A percentile compares a stretch with the other conserved stretches of the same genome.
Evolutionary conservation across 2,329 filamentous ascomycete genomes (phyloP).

Genomic region (Fusarium compactum): DNA sequence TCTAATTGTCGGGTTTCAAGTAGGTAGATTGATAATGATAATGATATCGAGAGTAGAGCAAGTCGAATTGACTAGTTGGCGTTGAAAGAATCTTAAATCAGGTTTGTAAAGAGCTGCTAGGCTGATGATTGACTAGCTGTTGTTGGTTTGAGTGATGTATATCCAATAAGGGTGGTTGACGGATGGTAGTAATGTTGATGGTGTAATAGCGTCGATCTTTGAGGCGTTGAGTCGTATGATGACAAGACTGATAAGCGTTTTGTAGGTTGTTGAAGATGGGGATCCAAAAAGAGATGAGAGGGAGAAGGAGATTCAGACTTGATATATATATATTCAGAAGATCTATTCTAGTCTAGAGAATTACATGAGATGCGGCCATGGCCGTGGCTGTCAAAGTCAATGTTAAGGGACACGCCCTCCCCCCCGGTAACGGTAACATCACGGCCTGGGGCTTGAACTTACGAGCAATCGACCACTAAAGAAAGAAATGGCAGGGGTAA

Average conservation of each 20-base stretch:
- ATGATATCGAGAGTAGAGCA: neutral
- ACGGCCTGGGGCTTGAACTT: slow-evolving; percentile 18
- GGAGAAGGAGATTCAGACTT: slow-evolving; percentile 4
- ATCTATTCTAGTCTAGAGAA: neutral
- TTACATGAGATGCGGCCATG: slow-evolving; percentile 19
- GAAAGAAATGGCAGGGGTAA: slow-evolving; percentile 17
- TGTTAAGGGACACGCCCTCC: slow-evolving; percentile 23
- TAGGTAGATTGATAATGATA: slow-evolving; percentile 7
- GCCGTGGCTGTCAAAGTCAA: slow-evolving; percentile 16
- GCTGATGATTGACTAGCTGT: slow-evolving; percentile 22
- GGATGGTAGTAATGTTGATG: slow-evolving; percentile 9
- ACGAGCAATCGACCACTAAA: slow-evolving; percentile 20
- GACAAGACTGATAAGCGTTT: slow-evolving; percentile 19
- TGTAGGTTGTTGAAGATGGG: slow-evolving; percentile 13
- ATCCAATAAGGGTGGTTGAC: slow-evolving; percentile 19
- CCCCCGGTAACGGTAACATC: slow-evolving; percentile 3
- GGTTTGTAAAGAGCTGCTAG: slow-evolving; percentile 16
- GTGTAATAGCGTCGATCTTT: slow-evolving; percentile 32
- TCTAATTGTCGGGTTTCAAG: slow-evolving; percentile 4
- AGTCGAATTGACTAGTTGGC: slow-evolving; percentile 9
- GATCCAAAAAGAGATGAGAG: slow-evolving; percentile 9
- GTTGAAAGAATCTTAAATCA: slow-evolving; percentile 20
- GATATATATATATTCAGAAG: slow-evolving; percentile 34
- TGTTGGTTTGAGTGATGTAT: slow-evolving; percentile 17
- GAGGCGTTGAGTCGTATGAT: slow-evolving; percentile 18